Evolutionary conservation across 495 filamentous ascomycete genomes (phyloP), one percentile per base, ranked within the genome.

Genomic region (Aspergillus carlsbadensis): DNA sequence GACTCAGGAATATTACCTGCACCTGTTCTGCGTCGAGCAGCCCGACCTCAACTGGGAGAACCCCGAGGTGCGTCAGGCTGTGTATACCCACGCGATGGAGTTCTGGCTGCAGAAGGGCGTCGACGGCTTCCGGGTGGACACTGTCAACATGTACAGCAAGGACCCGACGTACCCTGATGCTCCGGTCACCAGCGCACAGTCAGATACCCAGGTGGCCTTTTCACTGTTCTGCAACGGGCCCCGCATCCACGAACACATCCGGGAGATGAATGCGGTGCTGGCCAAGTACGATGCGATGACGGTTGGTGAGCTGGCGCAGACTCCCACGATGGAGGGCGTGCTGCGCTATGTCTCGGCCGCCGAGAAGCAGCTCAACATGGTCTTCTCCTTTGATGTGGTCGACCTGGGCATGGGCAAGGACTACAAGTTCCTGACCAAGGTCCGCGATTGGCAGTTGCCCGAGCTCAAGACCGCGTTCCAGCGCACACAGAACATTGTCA

Each of bases 41-140:
- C 87, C 87, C 0, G 87, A 91, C 61, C 79, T 90, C 10, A 90
- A 91, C 71, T 90, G 87, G 86, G 86, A 90, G 57, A 82, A 84
- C 20, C 75, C 75, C 5, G 78, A 73, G 2, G 77, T 81, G 5
- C 76, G 85, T 3, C 63, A 83, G 52, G 86, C 86, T 0, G 84
- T 90, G 20, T 82, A 87, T 47, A 75, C 81, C 29, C 17, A 10
- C 14, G 79, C 81, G 35, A 84, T 90, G 77, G 70, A 77, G 5
- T 91, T 89, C 69, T 90, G 88, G 87, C 76, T 91, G 0, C 70
- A 87, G 53, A 82, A 78, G 36, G 83, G 83, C 1, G 79, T 82
- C 10, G 81, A 87, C 52, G 87, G 87, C 0, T 89, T 90, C 73
- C 76, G 87, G 3, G 79, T 89, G 65, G 86, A 88, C 56, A 74